These are phyloP conservation scores for Lepidium africanum DNA, from an alignment of 345 rosid genomes.

Conservation along the genomic window DNA sequence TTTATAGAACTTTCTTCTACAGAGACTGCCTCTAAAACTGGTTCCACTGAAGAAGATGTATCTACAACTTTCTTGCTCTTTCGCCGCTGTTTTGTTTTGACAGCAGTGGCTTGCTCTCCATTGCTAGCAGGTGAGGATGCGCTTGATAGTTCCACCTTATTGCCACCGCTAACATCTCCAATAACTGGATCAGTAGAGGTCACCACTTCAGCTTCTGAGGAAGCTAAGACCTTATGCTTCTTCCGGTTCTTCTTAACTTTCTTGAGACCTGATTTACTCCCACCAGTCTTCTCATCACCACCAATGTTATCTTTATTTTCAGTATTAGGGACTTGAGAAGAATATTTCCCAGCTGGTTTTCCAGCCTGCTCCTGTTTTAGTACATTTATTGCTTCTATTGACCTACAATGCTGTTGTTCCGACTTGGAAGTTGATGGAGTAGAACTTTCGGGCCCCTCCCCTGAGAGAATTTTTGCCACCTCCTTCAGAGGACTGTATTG, in stretches of 20 bases:
- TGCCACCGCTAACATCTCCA: slow-evolving; percentile 20
- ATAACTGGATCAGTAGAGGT: slow-evolving; percentile 21
- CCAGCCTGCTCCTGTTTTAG: slow-evolving; percentile 26
- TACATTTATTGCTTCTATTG: slow-evolving; percentile 25
- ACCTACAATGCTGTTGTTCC: slow-evolving; percentile 34
- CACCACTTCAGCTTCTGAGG: slow-evolving; percentile 13
- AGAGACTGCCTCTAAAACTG: slow-evolving; percentile 23
- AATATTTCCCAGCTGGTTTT: slow-evolving; percentile 16
- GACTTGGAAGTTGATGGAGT: slow-evolving; percentile 34
- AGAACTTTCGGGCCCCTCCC: slow-evolving; percentile 26
- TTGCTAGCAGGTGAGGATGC: too few species aligned
- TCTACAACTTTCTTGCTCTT: slow-evolving; percentile 39
- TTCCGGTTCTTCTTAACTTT: slow-evolving; percentile 24
- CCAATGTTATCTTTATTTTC: slow-evolving; percentile 7
- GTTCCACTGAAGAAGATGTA: slow-evolving; percentile 25
- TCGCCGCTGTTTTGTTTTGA: slow-evolving; percentile 30
- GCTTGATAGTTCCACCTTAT: slow-evolving; percentile 12
- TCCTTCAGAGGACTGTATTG: slow-evolving; percentile 38
- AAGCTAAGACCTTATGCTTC: slow-evolving; percentile 28
- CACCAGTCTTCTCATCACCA: slow-evolving; percentile 18
- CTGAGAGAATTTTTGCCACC: slow-evolving; percentile 13
- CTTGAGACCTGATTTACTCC: slow-evolving; percentile 5
- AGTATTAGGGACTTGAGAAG: slow-evolving; percentile 24
- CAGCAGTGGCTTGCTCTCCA: slow-evolving; percentile 18
- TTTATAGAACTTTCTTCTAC: slow-evolving; percentile 20